A percentile compares a stretch with the other conserved stretches of the same genome.
These are phyloP conservation scores for Daldinia eschscholtzii DNA, from an alignment of 2,329 filamentous ascomycete species.

Conservation along the genomic window DNA sequence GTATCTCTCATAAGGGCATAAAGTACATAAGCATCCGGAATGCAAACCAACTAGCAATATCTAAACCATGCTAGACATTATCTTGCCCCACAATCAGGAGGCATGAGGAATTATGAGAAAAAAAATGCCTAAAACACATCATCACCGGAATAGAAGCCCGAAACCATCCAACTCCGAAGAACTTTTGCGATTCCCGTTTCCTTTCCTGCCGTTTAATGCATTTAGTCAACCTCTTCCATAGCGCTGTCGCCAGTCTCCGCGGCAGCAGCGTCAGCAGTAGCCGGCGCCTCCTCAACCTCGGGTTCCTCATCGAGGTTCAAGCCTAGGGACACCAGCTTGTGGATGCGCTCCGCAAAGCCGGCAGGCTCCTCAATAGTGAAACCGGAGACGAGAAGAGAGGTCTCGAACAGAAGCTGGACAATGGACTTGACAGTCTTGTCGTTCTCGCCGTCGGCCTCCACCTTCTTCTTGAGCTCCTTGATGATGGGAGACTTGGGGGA, in stretches of 20 bases:
- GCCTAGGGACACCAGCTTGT: conserved; percentile 98
- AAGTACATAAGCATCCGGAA: conserved; percentile 50
- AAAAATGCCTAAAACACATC: conserved; percentile 49
- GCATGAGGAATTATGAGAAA: conserved; percentile 51
- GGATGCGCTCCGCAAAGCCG: conserved; percentile 97
- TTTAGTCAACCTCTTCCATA: conserved; percentile 99
- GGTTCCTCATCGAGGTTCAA: conserved; percentile 97
- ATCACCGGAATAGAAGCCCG: conserved; percentile 53
- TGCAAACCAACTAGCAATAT: conserved; percentile 37
- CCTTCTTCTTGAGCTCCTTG: conserved; percentile 99
- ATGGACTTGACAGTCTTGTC: conserved; percentile 99
- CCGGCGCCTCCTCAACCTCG: conserved; percentile 73
- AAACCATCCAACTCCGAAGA: conserved; percentile 58
- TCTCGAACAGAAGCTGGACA: conserved; percentile 98
- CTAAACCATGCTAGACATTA: conserved; percentile 31
- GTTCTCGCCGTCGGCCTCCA: conserved; percentile 96
- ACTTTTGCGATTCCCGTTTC: conserved; percentile 56
- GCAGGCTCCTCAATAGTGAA: conserved; percentile 99
- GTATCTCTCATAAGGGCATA: conserved; percentile 53
- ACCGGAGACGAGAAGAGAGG: conserved; percentile 95
- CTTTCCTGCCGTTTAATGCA: conserved; percentile 47
- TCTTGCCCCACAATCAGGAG: conserved; percentile 41
- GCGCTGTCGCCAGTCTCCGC: conserved; percentile 85
- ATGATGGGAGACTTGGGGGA: conserved; percentile 98
- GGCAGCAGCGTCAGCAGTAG: conserved; percentile 68